Conservation (phyloP, 371 early-diverging fungal species). For the Apophysomyces variabilis region DNA sequence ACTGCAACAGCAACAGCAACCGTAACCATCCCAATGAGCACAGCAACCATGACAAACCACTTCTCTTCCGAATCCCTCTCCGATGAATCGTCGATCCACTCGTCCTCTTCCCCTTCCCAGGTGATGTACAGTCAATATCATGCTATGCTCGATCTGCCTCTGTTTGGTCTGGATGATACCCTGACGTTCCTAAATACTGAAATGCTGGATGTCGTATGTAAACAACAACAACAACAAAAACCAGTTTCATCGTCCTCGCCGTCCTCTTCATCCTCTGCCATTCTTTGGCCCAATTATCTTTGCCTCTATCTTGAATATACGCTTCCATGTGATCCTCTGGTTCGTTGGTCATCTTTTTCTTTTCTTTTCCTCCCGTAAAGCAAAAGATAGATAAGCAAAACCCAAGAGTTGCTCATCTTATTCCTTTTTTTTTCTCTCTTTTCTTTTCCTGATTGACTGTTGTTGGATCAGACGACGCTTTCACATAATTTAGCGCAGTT, state of each 20-base stretch:
- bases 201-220: background rate
- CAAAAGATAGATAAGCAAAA: background rate
- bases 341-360: slow-evolving; percentile 5
- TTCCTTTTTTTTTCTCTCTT: background rate
- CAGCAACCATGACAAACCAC: background rate
- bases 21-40: background rate
- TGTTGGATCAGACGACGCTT: slow-evolving; percentile 23
- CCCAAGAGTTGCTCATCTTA: slow-evolving; percentile 9
- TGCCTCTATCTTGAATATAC: slow-evolving; percentile 53
- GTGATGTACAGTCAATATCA: slow-evolving; percentile 39
- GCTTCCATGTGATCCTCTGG: slow-evolving; percentile 37
- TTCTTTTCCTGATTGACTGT: background rate
- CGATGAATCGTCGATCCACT: slow-evolving; percentile 51
- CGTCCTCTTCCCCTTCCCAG: slow-evolving; percentile 47
- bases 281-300: slow-evolving; percentile 50
- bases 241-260: background rate
- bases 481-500: slow-evolving; percentile 46
- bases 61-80: slow-evolving; percentile 40
- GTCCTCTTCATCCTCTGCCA: slow-evolving; percentile 7
- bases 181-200: slow-evolving; percentile 1
- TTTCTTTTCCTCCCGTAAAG: too few species aligned
- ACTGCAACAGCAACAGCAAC: background rate
- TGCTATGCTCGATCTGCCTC: slow-evolving; percentile 4
- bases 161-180: background rate
- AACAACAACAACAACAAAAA: slow-evolving; percentile 12